These are phyloP conservation scores for Fusarium sp. DNA, from an alignment of 2,329 filamentous ascomycete genomes.

Conservation along the genomic window DNA sequence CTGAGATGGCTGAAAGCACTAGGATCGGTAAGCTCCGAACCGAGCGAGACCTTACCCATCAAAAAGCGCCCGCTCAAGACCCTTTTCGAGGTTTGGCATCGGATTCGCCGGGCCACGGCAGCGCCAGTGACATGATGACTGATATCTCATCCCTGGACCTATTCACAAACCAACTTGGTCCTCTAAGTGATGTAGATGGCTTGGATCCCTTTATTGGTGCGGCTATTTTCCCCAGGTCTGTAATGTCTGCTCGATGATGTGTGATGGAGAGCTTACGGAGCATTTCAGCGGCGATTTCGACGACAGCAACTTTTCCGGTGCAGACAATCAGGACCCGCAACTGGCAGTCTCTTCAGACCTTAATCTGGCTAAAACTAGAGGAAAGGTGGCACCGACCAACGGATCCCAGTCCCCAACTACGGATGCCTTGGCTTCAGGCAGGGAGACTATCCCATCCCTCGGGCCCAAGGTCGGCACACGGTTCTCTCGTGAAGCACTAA, in stretches of 20 bases:
- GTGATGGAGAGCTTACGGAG: background rate
- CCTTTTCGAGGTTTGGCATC: background rate
- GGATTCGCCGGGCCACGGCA: background rate
- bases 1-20: background rate
- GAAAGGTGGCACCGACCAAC: background rate
- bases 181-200: background rate
- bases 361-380: background rate
- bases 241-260: background rate
- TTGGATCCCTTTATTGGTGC: background rate
- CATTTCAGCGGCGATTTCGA: background rate
- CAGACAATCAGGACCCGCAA: background rate
- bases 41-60: background rate
- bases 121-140: background rate
- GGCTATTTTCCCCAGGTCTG: background rate
- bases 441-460: background rate
- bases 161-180: background rate
- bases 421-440: background rate
- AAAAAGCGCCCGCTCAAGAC: background rate
- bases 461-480: conserved; percentile 1
- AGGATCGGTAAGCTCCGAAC: background rate
- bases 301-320: background rate
- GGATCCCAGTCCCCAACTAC: background rate
- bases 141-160: background rate
- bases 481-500: conserved; percentile 2
- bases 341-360: background rate